Conservation (phyloP, 768 basidiomycete genomes). For the Coprinopsis strossmayeri region DNA sequence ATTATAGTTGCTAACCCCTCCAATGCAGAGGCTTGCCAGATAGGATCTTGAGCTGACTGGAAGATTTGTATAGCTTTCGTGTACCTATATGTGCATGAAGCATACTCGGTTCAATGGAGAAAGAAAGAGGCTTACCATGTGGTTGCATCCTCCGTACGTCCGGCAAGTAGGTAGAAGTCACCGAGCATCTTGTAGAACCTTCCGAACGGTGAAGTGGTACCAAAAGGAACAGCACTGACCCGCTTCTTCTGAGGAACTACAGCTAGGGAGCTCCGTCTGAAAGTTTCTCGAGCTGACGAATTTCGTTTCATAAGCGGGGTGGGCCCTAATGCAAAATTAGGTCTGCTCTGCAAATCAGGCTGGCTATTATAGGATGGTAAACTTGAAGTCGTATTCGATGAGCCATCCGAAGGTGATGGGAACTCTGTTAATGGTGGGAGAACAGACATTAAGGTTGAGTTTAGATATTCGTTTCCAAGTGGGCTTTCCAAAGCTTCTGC, state of each 20-base stretch:
- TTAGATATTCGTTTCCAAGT: constrained; percentile 80
- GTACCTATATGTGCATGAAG: constrained; percentile 51
- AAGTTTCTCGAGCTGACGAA: constrained; percentile 39
- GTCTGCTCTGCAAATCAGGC: constrained; percentile 40
- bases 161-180: constrained; percentile 83
- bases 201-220: constrained; percentile 73
- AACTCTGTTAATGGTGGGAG: constrained; percentile 58
- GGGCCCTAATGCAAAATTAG: constrained; percentile 29
- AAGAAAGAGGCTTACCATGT: constrained; percentile 48
- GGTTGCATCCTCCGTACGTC: constrained; percentile 76
- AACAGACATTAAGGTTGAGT: constrained; percentile 56
- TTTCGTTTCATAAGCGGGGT: constrained; percentile 47
- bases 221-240: constrained; percentile 40
- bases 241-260: constrained; percentile 53
- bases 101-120: constrained; percentile 7
- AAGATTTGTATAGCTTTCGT: constrained; percentile 78
- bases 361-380: constrained; percentile 48
- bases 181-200: constrained; percentile 83
- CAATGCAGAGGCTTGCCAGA: constrained; percentile 86
- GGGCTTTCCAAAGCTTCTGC: constrained; percentile 76
- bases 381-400: constrained; percentile 35
- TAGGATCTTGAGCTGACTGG: constrained; percentile 63
- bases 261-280: constrained; percentile 48
- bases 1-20: constrained; percentile 81
- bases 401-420: constrained; percentile 47